These are phyloP conservation scores for Fusarium concolor DNA, from an alignment of 2,329 filamentous ascomycete genomes.

Conservation along the genomic window DNA sequence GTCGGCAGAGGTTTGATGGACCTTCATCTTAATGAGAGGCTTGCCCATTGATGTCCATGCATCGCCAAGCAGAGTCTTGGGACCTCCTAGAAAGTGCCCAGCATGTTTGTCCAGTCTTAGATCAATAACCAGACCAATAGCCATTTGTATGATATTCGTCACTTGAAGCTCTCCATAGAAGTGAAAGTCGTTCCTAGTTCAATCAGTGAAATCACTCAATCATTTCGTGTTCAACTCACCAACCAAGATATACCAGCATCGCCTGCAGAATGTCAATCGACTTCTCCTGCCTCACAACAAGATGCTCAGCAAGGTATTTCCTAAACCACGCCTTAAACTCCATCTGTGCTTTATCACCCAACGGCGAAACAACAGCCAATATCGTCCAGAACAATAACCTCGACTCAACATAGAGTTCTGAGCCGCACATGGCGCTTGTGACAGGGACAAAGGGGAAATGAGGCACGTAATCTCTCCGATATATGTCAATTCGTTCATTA, in stretches of 20 bases:
- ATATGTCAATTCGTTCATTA: conserved; percentile 48
- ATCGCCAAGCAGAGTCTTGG: conserved; percentile 50
- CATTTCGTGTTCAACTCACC: conserved; percentile 42
- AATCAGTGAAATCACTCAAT: background rate
- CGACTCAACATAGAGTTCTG: conserved; percentile 49
- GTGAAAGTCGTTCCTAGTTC: conserved; percentile 53
- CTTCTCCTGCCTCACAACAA: conserved; percentile 54
- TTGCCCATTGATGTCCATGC: conserved; percentile 44
- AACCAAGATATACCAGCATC: conserved; percentile 53
- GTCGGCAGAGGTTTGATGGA: conserved; percentile 50
- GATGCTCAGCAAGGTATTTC: conserved; percentile 51
- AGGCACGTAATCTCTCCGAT: conserved; percentile 49
- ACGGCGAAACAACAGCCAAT: conserved; percentile 50
- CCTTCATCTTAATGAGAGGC: conserved; percentile 21
- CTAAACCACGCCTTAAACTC: conserved; percentile 53
- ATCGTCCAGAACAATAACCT: conserved; percentile 55
- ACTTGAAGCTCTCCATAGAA: conserved; percentile 53
- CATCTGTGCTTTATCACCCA: conserved; percentile 48
- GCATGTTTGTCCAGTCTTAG: conserved; percentile 52
- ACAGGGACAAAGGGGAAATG: conserved; percentile 56
- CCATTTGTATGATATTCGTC: conserved; percentile 55
- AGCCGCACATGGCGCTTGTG: conserved; percentile 29
- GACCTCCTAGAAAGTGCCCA: conserved; percentile 32
- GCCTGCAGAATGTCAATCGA: conserved; percentile 54
- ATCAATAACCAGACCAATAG: conserved; percentile 53